Evolutionary conservation across 2,329 filamentous ascomycete species (phyloP).

Genomic region (Aspergillus thermomutatus): DNA sequence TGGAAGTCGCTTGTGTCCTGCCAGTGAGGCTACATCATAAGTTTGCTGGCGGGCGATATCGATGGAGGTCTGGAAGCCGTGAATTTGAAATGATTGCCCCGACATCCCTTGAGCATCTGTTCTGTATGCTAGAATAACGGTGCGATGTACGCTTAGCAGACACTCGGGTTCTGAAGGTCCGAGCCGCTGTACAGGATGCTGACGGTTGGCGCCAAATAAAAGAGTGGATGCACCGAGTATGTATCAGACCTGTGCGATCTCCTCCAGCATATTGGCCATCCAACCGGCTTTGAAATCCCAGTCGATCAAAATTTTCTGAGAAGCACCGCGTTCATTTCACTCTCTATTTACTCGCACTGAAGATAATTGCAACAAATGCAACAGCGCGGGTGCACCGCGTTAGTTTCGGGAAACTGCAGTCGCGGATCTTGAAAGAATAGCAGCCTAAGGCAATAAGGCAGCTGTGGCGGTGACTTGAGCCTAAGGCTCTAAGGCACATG

Average conservation of each 20-base stretch:
- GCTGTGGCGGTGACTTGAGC: background rate
- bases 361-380: background rate
- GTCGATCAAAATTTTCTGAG: background rate
- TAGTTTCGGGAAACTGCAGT: conserved; percentile 9
- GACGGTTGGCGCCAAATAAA: background rate
- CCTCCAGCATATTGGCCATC: background rate
- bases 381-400: conserved; percentile 8
- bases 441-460: conserved; percentile 5
- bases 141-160: background rate
- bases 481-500: background rate
- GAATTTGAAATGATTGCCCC: conserved; percentile 42
- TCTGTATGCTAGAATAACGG: background rate
- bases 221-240: background rate
- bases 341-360: background rate
- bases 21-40: conserved; percentile 39
- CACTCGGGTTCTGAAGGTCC: background rate
- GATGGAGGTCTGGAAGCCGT: conserved; percentile 50
- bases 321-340: background rate
- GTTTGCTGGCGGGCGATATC: conserved; percentile 40
- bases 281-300: background rate
- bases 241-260: background rate
- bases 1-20: conserved; percentile 50
- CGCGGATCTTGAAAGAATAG: background rate
- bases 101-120: conserved; percentile 22
- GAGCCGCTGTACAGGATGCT: background rate